Evolutionary conservation across 2,329 filamentous ascomycete species (phyloP).

Genomic region (Cyphellophora attinorum): DNA sequence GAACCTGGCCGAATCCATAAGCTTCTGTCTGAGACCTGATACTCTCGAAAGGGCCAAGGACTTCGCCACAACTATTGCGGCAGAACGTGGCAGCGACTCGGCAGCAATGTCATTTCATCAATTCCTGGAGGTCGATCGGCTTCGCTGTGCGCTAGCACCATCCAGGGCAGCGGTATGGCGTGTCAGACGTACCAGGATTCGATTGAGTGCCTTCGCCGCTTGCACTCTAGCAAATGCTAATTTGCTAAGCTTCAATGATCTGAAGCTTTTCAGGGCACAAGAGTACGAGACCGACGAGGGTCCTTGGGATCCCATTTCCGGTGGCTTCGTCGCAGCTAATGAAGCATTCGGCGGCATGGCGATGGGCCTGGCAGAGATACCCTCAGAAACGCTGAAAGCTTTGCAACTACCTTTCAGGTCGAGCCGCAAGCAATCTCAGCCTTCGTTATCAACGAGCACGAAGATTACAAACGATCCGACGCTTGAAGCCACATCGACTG

Average conservation of each 20-base stretch:
- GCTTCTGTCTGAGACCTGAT: slow-evolving; percentile 47
- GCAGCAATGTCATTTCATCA: slow-evolving; percentile 60
- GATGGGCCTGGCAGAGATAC: slow-evolving; percentile 69
- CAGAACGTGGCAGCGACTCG: slow-evolving; percentile 52
- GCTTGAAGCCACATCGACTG: too few species aligned
- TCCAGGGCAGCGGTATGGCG: slow-evolving; percentile 64
- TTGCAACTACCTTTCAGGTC: slow-evolving; percentile 6
- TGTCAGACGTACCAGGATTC: slow-evolving; percentile 47
- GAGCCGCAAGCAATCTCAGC: slow-evolving; percentile 7
- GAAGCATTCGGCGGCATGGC: slow-evolving; percentile 52
- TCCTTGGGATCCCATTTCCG: slow-evolving; percentile 43
- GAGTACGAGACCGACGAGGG: slow-evolving; percentile 61
- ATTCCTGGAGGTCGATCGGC: slow-evolving; percentile 51
- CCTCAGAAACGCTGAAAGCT: slow-evolving; percentile 42
- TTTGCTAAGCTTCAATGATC: slow-evolving; percentile 55
- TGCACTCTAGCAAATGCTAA: slow-evolving; percentile 55
- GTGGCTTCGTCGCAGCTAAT: slow-evolving; percentile 29
- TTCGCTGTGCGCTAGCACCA: slow-evolving; percentile 62
- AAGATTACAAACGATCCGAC: too few species aligned
- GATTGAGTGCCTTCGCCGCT: slow-evolving; percentile 62
- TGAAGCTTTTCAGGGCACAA: slow-evolving; percentile 54
- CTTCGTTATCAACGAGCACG: too few species aligned
- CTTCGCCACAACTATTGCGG: slow-evolving; percentile 53
- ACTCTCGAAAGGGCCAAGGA: slow-evolving; percentile 46
- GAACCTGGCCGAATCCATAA: slow-evolving; percentile 55